A percentile compares a stretch with the other conserved stretches of the same genome.
phyloP scores from a whole-genome alignment of 768 basidiomycete species.

The Sarcodon aspratus region DNA sequence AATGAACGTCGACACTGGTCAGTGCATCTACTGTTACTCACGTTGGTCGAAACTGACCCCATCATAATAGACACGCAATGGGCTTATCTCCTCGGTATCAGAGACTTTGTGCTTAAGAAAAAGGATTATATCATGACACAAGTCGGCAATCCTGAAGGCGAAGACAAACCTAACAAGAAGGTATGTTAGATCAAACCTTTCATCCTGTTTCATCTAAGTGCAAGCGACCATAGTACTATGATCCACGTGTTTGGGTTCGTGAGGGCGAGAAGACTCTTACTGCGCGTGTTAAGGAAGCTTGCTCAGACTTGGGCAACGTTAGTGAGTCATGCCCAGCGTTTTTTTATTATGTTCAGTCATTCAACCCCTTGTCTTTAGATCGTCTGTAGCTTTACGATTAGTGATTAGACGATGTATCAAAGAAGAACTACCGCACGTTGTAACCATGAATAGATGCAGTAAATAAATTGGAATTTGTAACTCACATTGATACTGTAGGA shows the following conservation, averaged over 20 bases:
- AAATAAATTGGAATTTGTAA: too few relatives aligned
- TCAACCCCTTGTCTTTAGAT: slow-evolving; percentile 1
- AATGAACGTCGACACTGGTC: slow-evolving; percentile 95
- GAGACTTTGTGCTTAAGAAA: slow-evolving; percentile 82
- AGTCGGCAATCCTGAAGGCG: slow-evolving; percentile 94
- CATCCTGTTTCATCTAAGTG: slow-evolving; percentile 2
- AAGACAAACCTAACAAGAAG: slow-evolving; percentile 99
- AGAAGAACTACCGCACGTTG: too few relatives aligned
- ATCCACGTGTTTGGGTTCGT: slow-evolving; percentile 97
- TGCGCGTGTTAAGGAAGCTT: slow-evolving; percentile 88
- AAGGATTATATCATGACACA: slow-evolving; percentile 82
- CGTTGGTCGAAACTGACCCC: background rate
- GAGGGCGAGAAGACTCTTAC: slow-evolving; percentile 93
- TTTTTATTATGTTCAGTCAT: background rate
- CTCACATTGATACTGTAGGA: too few relatives aligned
- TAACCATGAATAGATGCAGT: too few relatives aligned
- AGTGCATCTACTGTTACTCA: slow-evolving; percentile 6
- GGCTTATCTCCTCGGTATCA: slow-evolving; percentile 81
- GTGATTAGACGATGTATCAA: background rate
- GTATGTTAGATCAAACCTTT: slow-evolving; percentile 19
- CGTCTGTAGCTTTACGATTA: slow-evolving; percentile 5
- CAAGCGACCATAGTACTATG: slow-evolving; percentile 51
- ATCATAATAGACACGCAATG: slow-evolving; percentile 72
- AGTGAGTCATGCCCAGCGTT: slow-evolving; percentile 21
- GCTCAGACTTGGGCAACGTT: slow-evolving; percentile 72